A percentile compares a stretch with the other conserved stretches of the same genome.
These are phyloP conservation scores for Apiotrichum domesticum DNA, from an alignment of 1,284 basidiomycete genomes.

Conservation along the genomic window DNA sequence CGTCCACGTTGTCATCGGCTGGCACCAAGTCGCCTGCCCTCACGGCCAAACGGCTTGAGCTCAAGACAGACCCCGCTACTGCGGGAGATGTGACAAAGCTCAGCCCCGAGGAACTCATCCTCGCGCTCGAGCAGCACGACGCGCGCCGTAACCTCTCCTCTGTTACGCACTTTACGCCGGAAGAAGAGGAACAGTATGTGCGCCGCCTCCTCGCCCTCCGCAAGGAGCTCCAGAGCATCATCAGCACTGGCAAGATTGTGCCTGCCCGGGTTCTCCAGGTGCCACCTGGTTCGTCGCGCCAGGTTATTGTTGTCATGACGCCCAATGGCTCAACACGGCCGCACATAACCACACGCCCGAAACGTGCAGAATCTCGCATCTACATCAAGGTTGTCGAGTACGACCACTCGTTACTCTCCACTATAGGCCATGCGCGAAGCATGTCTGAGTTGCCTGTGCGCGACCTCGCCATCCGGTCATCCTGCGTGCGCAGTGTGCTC, in stretches of 20 bases:
- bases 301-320: slow-evolving; percentile 49
- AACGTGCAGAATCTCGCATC: slow-evolving; percentile 51
- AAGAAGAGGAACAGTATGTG: slow-evolving; percentile 51
- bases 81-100: slow-evolving; percentile 41
- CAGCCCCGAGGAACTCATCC: slow-evolving; percentile 47
- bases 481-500: slow-evolving; percentile 48
- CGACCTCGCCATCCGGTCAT: slow-evolving; percentile 50
- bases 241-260: slow-evolving; percentile 43
- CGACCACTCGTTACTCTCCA: slow-evolving; percentile 34
- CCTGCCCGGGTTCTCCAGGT: slow-evolving; percentile 44
- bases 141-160: slow-evolving; percentile 40
- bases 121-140: slow-evolving; percentile 48
- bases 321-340: slow-evolving; percentile 50
- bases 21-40: slow-evolving; percentile 33
- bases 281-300: slow-evolving; percentile 36
- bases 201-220: slow-evolving; percentile 47
- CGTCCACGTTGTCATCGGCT: background rate
- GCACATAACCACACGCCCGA: slow-evolving; percentile 46
- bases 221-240: slow-evolving; percentile 46
- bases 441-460: slow-evolving; percentile 49
- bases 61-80: slow-evolving; percentile 22
- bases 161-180: slow-evolving; percentile 41
- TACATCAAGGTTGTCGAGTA: slow-evolving; percentile 50
- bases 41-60: slow-evolving; percentile 34
- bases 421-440: slow-evolving; percentile 15